phyloP scores from a whole-genome alignment of 2,329 filamentous ascomycete genomes.

The Clarireedia homoeocarpa region DNA sequence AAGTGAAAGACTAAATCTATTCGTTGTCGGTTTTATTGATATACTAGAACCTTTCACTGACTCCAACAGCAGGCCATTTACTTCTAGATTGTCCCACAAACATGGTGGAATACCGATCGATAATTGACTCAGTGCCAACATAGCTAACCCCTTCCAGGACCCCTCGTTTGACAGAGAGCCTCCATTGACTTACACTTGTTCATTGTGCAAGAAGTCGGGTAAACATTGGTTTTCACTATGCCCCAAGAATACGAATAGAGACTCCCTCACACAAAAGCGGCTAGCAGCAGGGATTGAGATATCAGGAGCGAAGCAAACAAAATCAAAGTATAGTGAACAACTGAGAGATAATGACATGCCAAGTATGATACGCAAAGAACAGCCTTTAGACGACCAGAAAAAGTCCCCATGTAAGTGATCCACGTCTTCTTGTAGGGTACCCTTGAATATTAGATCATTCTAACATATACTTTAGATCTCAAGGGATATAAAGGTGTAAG shows the following conservation, averaged over 20 bases:
- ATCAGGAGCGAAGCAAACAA: not conserved
- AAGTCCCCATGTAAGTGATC: too few relatives aligned
- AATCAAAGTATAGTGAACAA: not conserved
- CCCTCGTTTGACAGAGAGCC: constrained; percentile 31
- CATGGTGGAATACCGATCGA: constrained; percentile 13
- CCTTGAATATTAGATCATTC: too few relatives aligned
- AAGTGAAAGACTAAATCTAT: too few relatives aligned
- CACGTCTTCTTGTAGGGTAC: too few relatives aligned
- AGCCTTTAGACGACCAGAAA: too few relatives aligned
- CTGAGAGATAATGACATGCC: not conserved
- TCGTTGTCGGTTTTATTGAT: too few relatives aligned
- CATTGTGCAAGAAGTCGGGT: constrained; percentile 29
- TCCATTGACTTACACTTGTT: constrained; percentile 28
- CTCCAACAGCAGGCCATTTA: constrained; percentile 31
- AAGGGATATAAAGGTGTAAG: not conserved
- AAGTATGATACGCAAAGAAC: not conserved
- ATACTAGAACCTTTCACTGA: not conserved
- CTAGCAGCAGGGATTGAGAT: constrained; percentile 7
- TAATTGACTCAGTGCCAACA: too few relatives aligned
- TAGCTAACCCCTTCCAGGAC: constrained; percentile 18
- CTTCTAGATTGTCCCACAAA: constrained; percentile 36
- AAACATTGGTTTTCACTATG: constrained; percentile 33
- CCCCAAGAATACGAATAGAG: constrained; percentile 28
- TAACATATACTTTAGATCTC: too few relatives aligned
- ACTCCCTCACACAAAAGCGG: constrained; percentile 31